phyloP scores from a whole-genome alignment of 2,329 filamentous ascomycete genomes.

The Penicillium sp. region DNA sequence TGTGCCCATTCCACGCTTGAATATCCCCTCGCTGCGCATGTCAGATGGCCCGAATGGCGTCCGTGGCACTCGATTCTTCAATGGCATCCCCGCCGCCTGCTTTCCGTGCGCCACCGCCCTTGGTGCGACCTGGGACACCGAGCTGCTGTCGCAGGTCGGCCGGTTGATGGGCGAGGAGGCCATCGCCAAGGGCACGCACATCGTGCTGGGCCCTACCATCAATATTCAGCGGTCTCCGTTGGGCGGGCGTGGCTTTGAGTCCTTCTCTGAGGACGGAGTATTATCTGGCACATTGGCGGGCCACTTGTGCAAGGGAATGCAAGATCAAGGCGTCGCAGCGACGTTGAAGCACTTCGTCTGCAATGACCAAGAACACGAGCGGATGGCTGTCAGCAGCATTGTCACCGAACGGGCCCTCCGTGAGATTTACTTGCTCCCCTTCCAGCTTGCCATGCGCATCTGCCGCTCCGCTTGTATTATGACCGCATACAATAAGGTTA shows the following conservation, averaged over 20 bases:
- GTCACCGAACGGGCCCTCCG: conserved; percentile 59
- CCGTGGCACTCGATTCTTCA: conserved; percentile 70
- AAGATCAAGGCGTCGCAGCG: conserved; percentile 73
- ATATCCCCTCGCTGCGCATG: conserved; percentile 67
- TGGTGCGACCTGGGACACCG: conserved; percentile 77
- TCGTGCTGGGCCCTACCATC: conserved; percentile 76
- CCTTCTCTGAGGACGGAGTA: conserved; percentile 80
- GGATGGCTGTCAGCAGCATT: conserved; percentile 48
- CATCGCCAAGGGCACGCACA: conserved; percentile 73
- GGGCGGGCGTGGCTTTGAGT: conserved; percentile 85
- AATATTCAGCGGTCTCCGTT: conserved; percentile 82
- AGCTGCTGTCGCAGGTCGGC: conserved; percentile 71
- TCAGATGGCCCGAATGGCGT: conserved; percentile 74
- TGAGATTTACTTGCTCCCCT: conserved; percentile 68
- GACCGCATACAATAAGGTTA: conserved; percentile 64
- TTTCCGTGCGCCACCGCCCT: conserved; percentile 80
- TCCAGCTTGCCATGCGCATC: conserved; percentile 64
- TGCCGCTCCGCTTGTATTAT: conserved; percentile 61
- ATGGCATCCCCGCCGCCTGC: conserved; percentile 71
- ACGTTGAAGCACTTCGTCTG: conserved; percentile 71
- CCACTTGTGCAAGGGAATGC: conserved; percentile 72
- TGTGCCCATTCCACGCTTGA: conserved; percentile 64
- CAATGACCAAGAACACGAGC: conserved; percentile 53
- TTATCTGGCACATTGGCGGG: conserved; percentile 75
- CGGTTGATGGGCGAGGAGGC: conserved; percentile 72